Evolutionary conservation across 371 early-diverging fungal genomes (phyloP), one percentile per base, ranked within the genome.

Genomic region (Zopfochytrium polystomum): DNA sequence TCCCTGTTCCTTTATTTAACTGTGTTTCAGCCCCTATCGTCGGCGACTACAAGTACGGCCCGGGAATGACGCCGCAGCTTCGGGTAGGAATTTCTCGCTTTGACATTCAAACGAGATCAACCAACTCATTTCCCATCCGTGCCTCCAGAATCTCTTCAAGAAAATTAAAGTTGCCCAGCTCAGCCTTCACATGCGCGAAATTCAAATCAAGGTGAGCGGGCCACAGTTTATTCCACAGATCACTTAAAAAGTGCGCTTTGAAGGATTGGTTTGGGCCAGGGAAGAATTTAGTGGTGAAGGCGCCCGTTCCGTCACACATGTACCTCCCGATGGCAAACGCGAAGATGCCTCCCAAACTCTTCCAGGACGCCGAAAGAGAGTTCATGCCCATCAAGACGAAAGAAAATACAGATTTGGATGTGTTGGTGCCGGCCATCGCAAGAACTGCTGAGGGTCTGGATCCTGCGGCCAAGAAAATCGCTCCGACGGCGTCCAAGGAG

Each of bases 21-120:
- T n/a, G n/a, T n/a, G n/a, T n/a, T n/a, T n/a, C n/a, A n/a, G 64
- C 67, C 4, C 76, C 80, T 0, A 76, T 85, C 2, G 47, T 83
- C 1, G 82, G 83, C 18, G 86, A 85, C 57, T 52, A 68, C 60
- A 83, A 76, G 52, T 85, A 84, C 62, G 73, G 75, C 2, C 25
- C 30, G 1, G 75, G 75, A 22, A 61, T 58, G 44, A 55, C 70
- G 15, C 63, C 68, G 44, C 42, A 58, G n/a, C 47, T 73, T 13
- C 47, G 61, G 62, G 67, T 65, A 48, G 0, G 62, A 26, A 55
- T 46, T 42, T 43, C 35, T 11, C 6, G 11, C 15, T 9, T 55
- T 9, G 26, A 23, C 32, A 1, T 11, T 46, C 25, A 34, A 7
- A 26, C 18, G 3, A 15, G 47, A 9, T 60, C 49, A n/a, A 50